A percentile compares a stretch with the other conserved stretches of the same genome.
These are phyloP conservation scores for Cephalotrichum gorgonifer DNA, from an alignment of 2,329 filamentous ascomycete species.

Conservation along the genomic window DNA sequence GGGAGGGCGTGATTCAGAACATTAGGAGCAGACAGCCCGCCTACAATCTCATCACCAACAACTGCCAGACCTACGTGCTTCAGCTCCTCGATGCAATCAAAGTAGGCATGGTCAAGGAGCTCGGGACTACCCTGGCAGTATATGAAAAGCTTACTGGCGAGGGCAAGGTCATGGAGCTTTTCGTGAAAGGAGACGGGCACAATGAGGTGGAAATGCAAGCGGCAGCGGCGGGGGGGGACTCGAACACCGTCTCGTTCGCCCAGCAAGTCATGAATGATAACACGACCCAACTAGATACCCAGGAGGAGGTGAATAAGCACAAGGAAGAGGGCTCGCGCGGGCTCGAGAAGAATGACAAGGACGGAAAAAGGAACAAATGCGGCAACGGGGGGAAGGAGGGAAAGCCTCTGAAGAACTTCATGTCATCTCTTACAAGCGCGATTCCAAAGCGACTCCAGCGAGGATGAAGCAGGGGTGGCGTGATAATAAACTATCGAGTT, in stretches of 20 bases:
- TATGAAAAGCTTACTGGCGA: slow-evolving; percentile 38
- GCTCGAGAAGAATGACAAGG: no score
- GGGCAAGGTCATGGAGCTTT: slow-evolving; percentile 41
- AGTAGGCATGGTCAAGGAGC: slow-evolving; percentile 36
- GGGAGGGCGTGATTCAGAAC: slow-evolving; percentile 40
- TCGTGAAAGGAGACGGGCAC: slow-evolving; percentile 12
- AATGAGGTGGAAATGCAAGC: slow-evolving; percentile 5
- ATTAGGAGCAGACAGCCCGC: slow-evolving; percentile 36
- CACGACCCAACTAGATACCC: slow-evolving; percentile 37
- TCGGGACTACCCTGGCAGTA: slow-evolving; percentile 41
- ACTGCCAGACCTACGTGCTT: slow-evolving; percentile 48
- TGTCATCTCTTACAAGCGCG: no score
- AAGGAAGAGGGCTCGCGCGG: no score
- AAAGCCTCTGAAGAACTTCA: no score
- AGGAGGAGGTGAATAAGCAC: slow-evolving; percentile 18
- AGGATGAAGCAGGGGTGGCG: no score
- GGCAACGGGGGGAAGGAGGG: no score
- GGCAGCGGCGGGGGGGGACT: slow-evolving; percentile 14
- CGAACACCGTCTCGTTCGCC: slow-evolving; percentile 34
- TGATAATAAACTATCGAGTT: no score
- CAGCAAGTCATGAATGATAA: slow-evolving; percentile 44
- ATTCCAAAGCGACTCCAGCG: no score
- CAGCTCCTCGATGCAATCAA: slow-evolving; percentile 43
- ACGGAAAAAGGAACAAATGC: no score
- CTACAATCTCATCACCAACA: slow-evolving; percentile 50